These are phyloP conservation scores for Rhodofomes roseus DNA, from an alignment of 1,284 basidiomycete species.

Conservation along the genomic window DNA sequence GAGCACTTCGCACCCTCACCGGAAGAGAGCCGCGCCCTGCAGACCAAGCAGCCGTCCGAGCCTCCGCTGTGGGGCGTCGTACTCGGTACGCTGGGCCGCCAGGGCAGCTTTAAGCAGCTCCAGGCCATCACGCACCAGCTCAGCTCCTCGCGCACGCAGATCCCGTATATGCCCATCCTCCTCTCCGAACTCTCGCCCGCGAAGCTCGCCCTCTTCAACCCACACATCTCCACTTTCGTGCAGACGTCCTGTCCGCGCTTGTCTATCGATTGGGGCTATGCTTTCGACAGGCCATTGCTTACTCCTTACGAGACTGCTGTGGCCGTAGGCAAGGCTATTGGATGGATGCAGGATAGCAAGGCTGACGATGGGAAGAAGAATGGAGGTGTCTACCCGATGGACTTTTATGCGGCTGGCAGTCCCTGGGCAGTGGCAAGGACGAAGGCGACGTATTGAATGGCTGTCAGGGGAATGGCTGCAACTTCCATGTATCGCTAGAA, in stretches of 20 bases:
- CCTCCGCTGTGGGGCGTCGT: constrained; percentile 84
- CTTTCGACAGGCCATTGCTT: constrained; percentile 86
- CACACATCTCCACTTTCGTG: constrained; percentile 83
- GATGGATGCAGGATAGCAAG: constrained; percentile 55
- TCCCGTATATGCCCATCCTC: constrained; percentile 85
- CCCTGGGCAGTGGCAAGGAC: constrained; percentile 66
- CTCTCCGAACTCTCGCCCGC: constrained; percentile 95
- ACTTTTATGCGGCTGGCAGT: constrained; percentile 86
- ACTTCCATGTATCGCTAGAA: neutral
- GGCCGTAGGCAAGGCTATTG: constrained; percentile 68
- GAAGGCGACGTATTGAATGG: constrained; percentile 32
- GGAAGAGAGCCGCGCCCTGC: neutral
- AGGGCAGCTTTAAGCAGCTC: constrained; percentile 89
- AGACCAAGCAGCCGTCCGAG: constrained; percentile 9
- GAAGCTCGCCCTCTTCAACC: constrained; percentile 84
- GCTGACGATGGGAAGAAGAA: constrained; percentile 25
- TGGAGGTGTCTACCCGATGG: constrained; percentile 82
- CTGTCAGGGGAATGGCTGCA: no score
- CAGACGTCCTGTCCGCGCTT: constrained; percentile 96
- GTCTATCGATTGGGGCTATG: constrained; percentile 98
- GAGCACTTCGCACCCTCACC: constrained; percentile 23
- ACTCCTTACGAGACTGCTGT: constrained; percentile 95
- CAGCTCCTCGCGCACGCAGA: constrained; percentile 43
- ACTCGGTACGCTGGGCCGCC: constrained; percentile 91
- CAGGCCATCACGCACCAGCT: constrained; percentile 78